Base-by-base conservation (phyloP, 352 stramenopile genomes). In the Thalassiosira oceanica region DNA sequence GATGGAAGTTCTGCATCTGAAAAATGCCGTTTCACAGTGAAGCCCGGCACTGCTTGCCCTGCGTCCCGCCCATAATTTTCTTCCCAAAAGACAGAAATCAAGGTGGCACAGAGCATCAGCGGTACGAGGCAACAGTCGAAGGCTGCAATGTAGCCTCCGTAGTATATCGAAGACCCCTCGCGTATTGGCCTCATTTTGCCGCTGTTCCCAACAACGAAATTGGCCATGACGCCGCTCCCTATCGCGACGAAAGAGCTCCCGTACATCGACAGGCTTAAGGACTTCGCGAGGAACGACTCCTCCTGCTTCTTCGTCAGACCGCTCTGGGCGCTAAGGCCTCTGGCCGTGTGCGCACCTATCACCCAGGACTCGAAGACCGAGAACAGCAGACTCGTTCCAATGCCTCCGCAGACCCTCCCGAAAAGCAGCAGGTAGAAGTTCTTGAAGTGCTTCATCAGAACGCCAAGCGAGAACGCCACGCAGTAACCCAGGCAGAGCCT, bases 311-410 rank as follows among this genome's bases (percentile, higher is more conserved):
- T n/a, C n/a, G 11, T 46, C 52, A 37, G 50, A 39, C 2, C n/a
- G n/a, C n/a, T n/a, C n/a, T n/a, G n/a, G n/a, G n/a, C n/a, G n/a
- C 45, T 61, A n/a, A 67, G 27, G 2, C 58, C 64, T 11, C 44
- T 26, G 10, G 53, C 56, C 3, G 66, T 61, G 67, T 93, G 83
- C 65, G 96, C 93, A 0, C 86, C 93, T 15, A 97, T 91, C 76
- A 97, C 86, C 93, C 93, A 97, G 51, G 92, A 90, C 78, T 97
- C 94, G 61, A 96, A 96, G 0, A 92, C 92, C 23, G 86, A 94
- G 61, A 96, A 96, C 20, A 97, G 73, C 20, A 97, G 73, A 20
- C 89, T 94, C 1, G 93, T 97, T 15, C 92, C 94, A 45, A 97
- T 80, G 0, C 94, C 94, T 13, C 92, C 90, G 11, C 96, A 64